phyloP scores from a whole-genome alignment of 2,329 filamentous ascomycete species.

The Diplodia intermedia region DNA sequence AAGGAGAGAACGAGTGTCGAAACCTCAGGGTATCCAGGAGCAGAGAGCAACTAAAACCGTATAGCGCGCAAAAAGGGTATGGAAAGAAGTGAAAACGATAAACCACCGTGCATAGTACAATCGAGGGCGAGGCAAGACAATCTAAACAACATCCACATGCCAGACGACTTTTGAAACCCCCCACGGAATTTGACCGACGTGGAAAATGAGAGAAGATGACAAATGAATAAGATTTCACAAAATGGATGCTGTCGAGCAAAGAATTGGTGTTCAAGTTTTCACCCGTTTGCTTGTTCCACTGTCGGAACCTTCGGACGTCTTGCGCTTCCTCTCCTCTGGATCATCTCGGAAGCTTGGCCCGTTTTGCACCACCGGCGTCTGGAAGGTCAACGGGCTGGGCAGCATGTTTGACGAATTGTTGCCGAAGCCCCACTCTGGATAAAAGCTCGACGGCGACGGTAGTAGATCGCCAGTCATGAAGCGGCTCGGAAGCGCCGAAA shows the following conservation, averaged over 20 bases:
- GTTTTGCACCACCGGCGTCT: conserved; percentile 70
- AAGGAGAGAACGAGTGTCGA: conserved; percentile 28
- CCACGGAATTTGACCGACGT: conserved; percentile 5
- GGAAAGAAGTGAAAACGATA: conserved; percentile 19
- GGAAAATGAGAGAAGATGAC: background rate
- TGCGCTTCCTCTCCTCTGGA: conserved; percentile 49
- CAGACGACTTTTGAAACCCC: conserved; percentile 24
- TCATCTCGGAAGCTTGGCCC: conserved; percentile 55
- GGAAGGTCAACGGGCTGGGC: conserved; percentile 90
- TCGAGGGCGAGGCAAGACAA: conserved; percentile 17
- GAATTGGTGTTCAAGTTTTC: conserved; percentile 42
- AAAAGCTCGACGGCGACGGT: conserved; percentile 91
- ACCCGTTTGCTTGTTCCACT: conserved; percentile 45
- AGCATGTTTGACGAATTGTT: conserved; percentile 79
- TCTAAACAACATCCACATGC: conserved; percentile 30
- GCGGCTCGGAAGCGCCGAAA: conserved; percentile 90
- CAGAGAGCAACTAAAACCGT: conserved; percentile 30
- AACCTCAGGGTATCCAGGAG: conserved; percentile 32
- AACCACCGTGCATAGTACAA: conserved; percentile 25
- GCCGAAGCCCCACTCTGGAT: conserved; percentile 85
- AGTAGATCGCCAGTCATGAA: conserved; percentile 89
- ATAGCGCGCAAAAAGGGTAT: conserved; percentile 31
- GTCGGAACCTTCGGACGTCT: conserved; percentile 46
- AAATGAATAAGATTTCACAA: background rate
- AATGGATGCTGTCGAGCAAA: background rate